Conservation (phyloP, 2,329 filamentous ascomycete species). For the Sporothrix luriei region DNA sequence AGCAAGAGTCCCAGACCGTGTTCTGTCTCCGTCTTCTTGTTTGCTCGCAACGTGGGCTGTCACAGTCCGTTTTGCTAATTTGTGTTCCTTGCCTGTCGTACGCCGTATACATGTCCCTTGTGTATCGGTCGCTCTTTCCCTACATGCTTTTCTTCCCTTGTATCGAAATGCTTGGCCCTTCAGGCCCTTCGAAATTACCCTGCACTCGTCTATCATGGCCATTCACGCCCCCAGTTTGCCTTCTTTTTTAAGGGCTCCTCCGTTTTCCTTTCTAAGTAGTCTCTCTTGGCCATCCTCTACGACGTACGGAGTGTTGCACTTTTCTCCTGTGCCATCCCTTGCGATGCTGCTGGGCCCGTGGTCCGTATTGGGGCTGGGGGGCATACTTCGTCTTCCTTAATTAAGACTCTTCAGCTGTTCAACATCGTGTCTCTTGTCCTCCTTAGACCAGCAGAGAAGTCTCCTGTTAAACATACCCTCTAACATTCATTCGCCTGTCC, state of each 20-base stretch:
- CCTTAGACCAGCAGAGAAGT: conserved; percentile 1
- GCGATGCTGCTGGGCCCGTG: conserved; percentile 6
- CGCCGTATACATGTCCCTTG: not conserved
- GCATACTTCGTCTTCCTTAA: conserved; percentile 14
- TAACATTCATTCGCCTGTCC: not conserved
- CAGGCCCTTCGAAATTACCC: no score
- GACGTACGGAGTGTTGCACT: conserved; percentile 9
- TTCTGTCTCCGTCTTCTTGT: not conserved
- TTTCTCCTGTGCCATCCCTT: conserved; percentile 7
- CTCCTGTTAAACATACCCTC: not conserved
- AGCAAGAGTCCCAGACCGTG: not conserved
- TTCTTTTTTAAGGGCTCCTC: not conserved
- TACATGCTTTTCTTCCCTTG: no score
- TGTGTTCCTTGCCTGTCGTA: not conserved
- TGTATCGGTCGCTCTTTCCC: not conserved
- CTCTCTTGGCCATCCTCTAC: not conserved
- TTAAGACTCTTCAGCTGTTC: conserved; percentile 1
- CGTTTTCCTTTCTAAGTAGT: not conserved
- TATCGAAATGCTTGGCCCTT: no score
- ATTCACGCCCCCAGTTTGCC: not conserved
- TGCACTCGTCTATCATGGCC: not conserved
- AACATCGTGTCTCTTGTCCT: conserved; percentile 7
- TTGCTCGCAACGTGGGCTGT: not conserved
- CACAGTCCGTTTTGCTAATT: conserved; percentile 7
- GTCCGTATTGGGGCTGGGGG: conserved; percentile 24